Evolutionary conservation across 495 filamentous ascomycete genomes (phyloP), one percentile per base, ranked within the genome.

Genomic region (Staphylotrichum tortipilum): DNA sequence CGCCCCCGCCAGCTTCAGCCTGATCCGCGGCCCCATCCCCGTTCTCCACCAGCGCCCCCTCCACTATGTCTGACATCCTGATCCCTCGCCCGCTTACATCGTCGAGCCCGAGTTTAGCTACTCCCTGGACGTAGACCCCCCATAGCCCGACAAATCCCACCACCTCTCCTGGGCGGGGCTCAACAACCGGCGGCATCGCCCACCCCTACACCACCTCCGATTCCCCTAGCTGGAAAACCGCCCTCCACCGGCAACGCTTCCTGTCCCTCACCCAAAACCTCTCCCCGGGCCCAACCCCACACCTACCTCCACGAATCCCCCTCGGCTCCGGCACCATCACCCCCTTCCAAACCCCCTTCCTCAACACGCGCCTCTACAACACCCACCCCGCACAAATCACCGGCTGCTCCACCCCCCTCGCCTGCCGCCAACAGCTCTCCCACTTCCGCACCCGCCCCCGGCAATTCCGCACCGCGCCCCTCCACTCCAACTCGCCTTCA

Each of bases 151-250:
- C 33, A 76, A 75, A 41, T 22, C 44, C 8, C 64, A 70, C 49
- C 54, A 59, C n/a, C 55, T 78, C 4, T 73, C 76, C 56, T 78
- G 75, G 75, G 65, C 70, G 11, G n/a, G 75, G 75, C 8, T 71
- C 72, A 7, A 74, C 64, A 6, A 78, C 75, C 2, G 75, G 75
- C 17, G 71, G 68, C 9, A 60, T 63, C 19, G 63, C 68, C 40
- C n/a, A n/a, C n/a, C n/a, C n/a, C n/a, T 19, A 53, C 17, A 52
- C 50, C 19, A 49, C 54, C 39, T 50, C 30, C 21, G 9, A 63
- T n/a, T n/a, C n/a, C n/a, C n/a, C n/a, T n/a, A n/a, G n/a, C 3
- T 76, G 73, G 74, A 52, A 52, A 7, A n/a, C n/a, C n/a, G 38
- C 54, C 7, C 61, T 68, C 28, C 75, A 78, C 42, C 69, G 75